Conservation (phyloP, 768 basidiomycete genomes). For the Psilocybe tampanensis region DNA sequence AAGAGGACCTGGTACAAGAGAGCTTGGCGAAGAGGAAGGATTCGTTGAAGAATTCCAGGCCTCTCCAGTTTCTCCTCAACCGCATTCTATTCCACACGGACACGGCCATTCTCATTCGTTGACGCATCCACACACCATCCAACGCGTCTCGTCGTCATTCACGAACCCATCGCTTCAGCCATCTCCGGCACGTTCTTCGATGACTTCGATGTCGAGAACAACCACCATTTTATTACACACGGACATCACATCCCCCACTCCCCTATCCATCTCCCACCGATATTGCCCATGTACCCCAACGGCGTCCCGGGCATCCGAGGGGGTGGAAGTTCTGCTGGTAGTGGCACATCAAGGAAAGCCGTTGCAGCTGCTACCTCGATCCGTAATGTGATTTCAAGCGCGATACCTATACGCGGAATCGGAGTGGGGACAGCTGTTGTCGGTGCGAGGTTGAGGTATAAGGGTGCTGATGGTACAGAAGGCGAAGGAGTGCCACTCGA, state of each 20-base stretch:
- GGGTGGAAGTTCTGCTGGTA: slow-evolving; percentile 16
- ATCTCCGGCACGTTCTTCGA: slow-evolving; percentile 64
- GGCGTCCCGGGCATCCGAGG: slow-evolving; percentile 44
- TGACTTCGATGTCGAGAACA: not conserved
- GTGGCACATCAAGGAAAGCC: not conserved
- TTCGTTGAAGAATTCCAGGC: slow-evolving; percentile 54
- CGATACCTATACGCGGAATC: slow-evolving; percentile 29
- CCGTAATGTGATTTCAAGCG: slow-evolving; percentile 46
- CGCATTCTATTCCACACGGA: too few species aligned
- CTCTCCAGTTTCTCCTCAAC: slow-evolving; percentile 23
- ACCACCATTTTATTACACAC: too few species aligned
- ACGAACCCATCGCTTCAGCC: slow-evolving; percentile 78
- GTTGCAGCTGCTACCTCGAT: slow-evolving; percentile 30
- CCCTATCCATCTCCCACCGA: slow-evolving; percentile 28
- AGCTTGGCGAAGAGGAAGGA: slow-evolving; percentile 27
- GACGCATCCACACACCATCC: too few species aligned
- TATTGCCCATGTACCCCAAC: slow-evolving; percentile 84
- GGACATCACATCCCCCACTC: not conserved
- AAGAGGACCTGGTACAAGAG: not conserved
- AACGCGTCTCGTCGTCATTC: slow-evolving; percentile 58
- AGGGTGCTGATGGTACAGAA: slow-evolving; percentile 44
- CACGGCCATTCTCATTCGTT: not conserved
- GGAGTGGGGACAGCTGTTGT: slow-evolving; percentile 51
- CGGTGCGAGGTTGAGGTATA: slow-evolving; percentile 58
- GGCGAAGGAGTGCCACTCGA: slow-evolving; percentile 46